A percentile compares a stretch with the other conserved stretches of the same genome.
Evolutionary conservation across 306 rosid species (phyloP).

Genomic region (Lagenaria siceraria): DNA sequence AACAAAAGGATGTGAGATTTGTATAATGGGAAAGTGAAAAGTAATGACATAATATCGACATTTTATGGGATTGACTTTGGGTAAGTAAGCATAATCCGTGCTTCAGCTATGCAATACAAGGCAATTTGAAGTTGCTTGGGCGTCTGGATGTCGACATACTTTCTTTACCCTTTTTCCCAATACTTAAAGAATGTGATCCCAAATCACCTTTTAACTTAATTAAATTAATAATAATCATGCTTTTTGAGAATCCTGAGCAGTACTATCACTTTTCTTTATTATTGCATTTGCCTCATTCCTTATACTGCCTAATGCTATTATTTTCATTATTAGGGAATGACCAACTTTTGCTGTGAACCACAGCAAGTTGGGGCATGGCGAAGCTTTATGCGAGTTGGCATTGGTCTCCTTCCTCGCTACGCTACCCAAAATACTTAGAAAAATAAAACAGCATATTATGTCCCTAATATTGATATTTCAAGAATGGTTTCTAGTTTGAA

Average conservation of each 20-base stretch:
- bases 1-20: not conserved
- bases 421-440: not conserved
- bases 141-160: slow-evolving; percentile 42
- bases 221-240: not conserved
- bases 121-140: not conserved
- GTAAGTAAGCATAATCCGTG: not conserved
- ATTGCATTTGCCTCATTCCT: not conserved
- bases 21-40: not conserved
- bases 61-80: slow-evolving; percentile 1
- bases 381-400: not conserved
- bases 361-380: not conserved
- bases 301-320: not conserved
- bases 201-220: not conserved
- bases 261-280: not conserved
- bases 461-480: not conserved
- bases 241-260: not conserved
- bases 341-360: slow-evolving; percentile 4
- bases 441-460: not conserved
- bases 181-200: not conserved
- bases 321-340: not conserved
- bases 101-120: not conserved
- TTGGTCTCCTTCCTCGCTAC: not conserved
- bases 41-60: slow-evolving; percentile 43
- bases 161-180: slow-evolving; percentile 13
- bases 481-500: not conserved